Base-by-base conservation (phyloP, 495 filamentous ascomycete genomes). In the Penicillium goetzii region DNA sequence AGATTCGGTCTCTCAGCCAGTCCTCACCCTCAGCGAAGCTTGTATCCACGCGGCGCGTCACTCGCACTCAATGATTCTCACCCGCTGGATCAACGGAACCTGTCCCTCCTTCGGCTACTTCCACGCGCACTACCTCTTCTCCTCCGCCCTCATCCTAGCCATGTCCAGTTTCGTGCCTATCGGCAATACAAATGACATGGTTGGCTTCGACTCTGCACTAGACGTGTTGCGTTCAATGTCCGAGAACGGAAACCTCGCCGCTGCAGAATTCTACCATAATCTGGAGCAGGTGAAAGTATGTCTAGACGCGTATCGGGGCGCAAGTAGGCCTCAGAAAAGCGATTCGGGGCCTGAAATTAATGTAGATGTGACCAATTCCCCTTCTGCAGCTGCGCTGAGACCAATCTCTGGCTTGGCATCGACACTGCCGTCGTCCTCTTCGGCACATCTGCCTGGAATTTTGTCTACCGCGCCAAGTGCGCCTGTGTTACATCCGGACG, bases 91-190 rank as follows among this genome's bases (percentile, higher is more conserved):
- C 49, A 77, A 77, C 60, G 80, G 77, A 28, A 74, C 80, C 10
- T 75, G 81, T 53, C 74, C 78, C 0, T 74, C 74, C 8, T 82
- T 80, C 59, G 80, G 78, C 21, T 82, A 78, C 66, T 81, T 81
- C 65, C 75, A 79, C 63, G 74, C 78, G 0, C 77, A 80, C 58
- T 82, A 81, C 58, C 76, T 82, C 17, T 82, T 82, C 59, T 81
- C 80, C 26, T 74, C 75, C 0, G 73, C 74, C 0, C 64, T 79
- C 1, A 74, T 79, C 17, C 65, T 82, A 7, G 75, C 78, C 36
- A 80, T 81, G 73, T 80, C 78, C 34, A 75, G 70, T 55, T 77
- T 80, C 57, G 71, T 79, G 2, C 74, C 77, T 1, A 75, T 78
- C 54, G 77, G 75, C 21, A 78, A 65, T 43, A 68, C 76, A 0